These are phyloP conservation scores for Themeda triandra DNA, from an alignment of 176 grass and related monocot genomes.

Conservation along the genomic window DNA sequence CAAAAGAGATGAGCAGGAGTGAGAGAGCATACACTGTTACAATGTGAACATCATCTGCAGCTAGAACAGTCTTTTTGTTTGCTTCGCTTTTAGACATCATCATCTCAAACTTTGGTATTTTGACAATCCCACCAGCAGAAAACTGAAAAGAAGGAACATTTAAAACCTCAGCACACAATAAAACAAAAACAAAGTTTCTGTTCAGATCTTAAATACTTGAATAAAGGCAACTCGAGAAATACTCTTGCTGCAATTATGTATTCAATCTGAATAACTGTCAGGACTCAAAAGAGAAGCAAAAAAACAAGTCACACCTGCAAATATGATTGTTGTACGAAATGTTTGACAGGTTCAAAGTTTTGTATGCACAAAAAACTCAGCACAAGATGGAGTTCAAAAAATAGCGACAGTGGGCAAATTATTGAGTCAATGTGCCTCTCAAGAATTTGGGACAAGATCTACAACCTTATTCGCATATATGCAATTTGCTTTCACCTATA, in stretches of 20 bases:
- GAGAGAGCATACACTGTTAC: slow-evolving; percentile 74
- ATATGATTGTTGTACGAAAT: background rate
- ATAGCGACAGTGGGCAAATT: background rate
- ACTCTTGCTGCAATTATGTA: background rate
- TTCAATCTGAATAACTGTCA: slow-evolving; percentile 9
- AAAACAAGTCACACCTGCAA: background rate
- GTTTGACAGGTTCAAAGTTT: background rate
- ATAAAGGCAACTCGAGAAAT: background rate
- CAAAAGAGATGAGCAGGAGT: slow-evolving; percentile 2
- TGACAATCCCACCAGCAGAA: slow-evolving; percentile 83
- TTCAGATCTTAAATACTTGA: slow-evolving; percentile 8
- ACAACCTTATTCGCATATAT: background rate
- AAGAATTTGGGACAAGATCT: background rate
- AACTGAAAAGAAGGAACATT: slow-evolving; percentile 48
- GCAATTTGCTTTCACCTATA: background rate
- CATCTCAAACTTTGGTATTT: slow-evolving; percentile 97
- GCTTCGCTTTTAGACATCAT: slow-evolving; percentile 79
- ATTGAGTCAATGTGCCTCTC: background rate
- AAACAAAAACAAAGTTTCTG: background rate
- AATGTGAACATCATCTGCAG: slow-evolving; percentile 90
- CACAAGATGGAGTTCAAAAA: background rate
- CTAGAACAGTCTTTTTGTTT: slow-evolving; percentile 86
- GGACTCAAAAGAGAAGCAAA: background rate
- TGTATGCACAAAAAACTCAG: background rate
- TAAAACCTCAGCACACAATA: slow-evolving; percentile 6